Evolutionary conservation across 202 grass and related monocot genomes (phyloP).

Genomic region (Carex arenaria): DNA sequence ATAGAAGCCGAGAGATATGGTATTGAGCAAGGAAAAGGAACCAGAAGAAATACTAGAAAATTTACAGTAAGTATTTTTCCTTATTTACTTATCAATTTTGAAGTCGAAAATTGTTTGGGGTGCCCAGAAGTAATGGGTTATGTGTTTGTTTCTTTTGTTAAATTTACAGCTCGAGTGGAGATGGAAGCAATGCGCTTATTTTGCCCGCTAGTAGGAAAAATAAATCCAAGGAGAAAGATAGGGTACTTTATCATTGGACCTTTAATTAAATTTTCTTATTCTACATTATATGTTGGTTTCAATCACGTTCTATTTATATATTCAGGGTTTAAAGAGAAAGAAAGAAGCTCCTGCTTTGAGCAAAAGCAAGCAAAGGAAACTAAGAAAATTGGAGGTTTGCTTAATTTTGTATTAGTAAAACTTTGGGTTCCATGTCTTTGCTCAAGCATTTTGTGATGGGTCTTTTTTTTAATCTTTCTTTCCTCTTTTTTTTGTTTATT

Average conservation of each 20-base stretch:
- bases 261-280: neutral
- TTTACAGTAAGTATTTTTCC: neutral
- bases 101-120: neutral
- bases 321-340: conserved; percentile 20
- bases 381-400: conserved; percentile 66
- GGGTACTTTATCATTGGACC: conserved; percentile 35
- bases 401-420: neutral
- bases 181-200: conserved; percentile 65
- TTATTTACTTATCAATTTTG: neutral
- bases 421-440: neutral
- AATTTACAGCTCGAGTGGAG: conserved; percentile 34
- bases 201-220: conserved; percentile 61
- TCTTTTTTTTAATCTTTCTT: conserved; percentile 1
- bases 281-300: neutral
- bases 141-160: neutral
- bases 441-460: neutral
- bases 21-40: neutral
- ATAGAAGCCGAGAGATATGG: neutral
- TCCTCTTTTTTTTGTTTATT: neutral
- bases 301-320: neutral
- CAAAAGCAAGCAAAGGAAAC: conserved; percentile 73
- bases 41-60: neutral
- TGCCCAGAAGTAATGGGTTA: neutral
- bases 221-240: conserved; percentile 44
- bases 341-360: conserved; percentile 62